Evolutionary conservation across 345 rosid species (phyloP), one percentile per base, ranked within the genome.

Genomic region (Durio zibethinus): DNA sequence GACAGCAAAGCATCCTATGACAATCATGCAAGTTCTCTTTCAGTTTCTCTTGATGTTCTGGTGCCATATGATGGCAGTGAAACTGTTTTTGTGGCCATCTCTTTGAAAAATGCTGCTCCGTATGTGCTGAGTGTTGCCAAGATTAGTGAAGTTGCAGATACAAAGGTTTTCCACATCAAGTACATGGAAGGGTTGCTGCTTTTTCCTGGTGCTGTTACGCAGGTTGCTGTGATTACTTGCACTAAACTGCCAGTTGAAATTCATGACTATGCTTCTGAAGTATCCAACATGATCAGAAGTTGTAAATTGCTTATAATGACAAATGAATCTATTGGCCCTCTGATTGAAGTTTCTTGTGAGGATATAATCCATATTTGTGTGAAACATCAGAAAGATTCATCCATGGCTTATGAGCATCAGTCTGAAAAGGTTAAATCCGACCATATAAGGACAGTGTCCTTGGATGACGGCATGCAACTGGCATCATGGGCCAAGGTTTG

Each of bases 101-200:
- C 96, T 76, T 43, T 91, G 77, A 85, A 83, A 77, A 91, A 88
- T 74, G 53, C 70, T 42, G 88, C 83, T 80, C 75, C 83, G 70
- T 79, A 77, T 77, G 65, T 88, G 73, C 69, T 89, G 76, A 86
- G 60, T 57, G 63, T 91, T 75, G 75, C 84, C 62, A 80, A 79
- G 57, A 80, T 87, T 36, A 82, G 75, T 78, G 84, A 84, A 80
- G 80, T 82, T 80, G 82, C 84, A 53, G 85, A 84, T 31, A 68
- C 74, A 20, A 82, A 83, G 66, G 21, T 64, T 83, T 87, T 91
- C 74, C 81, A 78, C 73, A 82, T 91, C 80, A 89, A 87, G 85
- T 82, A 86, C 76, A 62, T 81, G 77, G 84, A 83, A 77, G 92
- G 91, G 68, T 78, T 91, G 84, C 81, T 91, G 5, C 93, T 91